These are phyloP conservation scores for Colletotrichum endophyticum DNA, from an alignment of 2,329 filamentous ascomycete species.

Conservation along the genomic window DNA sequence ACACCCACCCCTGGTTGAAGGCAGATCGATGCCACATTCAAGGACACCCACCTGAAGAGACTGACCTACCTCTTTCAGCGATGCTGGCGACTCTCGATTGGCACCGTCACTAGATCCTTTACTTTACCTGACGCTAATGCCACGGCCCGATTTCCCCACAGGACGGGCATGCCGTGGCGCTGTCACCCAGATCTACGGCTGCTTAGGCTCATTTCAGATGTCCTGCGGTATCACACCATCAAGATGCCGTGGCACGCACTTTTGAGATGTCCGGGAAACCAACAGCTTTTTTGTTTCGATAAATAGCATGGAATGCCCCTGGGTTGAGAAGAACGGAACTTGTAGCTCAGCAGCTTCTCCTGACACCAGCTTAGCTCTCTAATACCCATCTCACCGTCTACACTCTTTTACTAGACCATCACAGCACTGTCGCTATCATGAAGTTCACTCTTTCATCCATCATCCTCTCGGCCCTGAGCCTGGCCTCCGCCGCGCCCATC, in stretches of 20 bases:
- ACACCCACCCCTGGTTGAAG: neutral
- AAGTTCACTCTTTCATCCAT: neutral
- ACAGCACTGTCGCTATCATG: neutral
- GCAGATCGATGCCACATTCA: neutral
- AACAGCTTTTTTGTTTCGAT: neutral
- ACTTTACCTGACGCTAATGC: neutral
- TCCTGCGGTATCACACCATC: conserved; percentile 10
- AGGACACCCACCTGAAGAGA: neutral
- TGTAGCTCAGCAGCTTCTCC: neutral
- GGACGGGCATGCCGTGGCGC: conserved; percentile 3
- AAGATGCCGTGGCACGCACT: neutral
- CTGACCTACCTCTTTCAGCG: neutral
- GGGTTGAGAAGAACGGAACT: neutral
- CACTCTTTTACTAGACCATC: neutral
- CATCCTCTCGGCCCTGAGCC: neutral
- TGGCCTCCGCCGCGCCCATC: neutral
- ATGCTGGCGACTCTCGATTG: neutral
- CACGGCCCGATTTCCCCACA: conserved; percentile 2
- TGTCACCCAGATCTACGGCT: neutral
- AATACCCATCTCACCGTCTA: neutral
- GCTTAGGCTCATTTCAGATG: neutral
- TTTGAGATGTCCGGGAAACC: neutral
- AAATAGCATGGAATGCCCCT: neutral
- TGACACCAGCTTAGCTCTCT: neutral
- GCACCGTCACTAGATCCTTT: neutral